A percentile compares a stretch with the other conserved stretches of the same genome.
Evolutionary conservation across 2,329 filamentous ascomycete species (phyloP).

Genomic region (Colletotrichum eleusines): DNA sequence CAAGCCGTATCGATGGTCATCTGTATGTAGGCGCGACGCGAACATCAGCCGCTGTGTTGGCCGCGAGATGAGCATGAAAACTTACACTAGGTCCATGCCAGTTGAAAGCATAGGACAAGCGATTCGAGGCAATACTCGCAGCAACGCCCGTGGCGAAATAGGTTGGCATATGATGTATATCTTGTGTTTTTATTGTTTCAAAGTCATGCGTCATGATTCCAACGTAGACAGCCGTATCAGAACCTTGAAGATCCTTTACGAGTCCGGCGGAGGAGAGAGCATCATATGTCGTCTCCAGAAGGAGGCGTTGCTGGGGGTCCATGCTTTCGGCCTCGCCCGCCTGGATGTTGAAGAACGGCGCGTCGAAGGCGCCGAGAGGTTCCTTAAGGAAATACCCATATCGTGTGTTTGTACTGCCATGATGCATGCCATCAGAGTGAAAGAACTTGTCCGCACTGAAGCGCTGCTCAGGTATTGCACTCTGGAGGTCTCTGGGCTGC

Average conservation of each 20-base stretch:
- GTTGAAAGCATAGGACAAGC: slow-evolving; percentile 56
- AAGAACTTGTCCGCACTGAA: slow-evolving; percentile 20
- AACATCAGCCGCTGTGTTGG: neutral
- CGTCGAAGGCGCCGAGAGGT: slow-evolving; percentile 44
- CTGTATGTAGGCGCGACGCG: slow-evolving; percentile 25
- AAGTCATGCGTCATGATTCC: slow-evolving; percentile 47
- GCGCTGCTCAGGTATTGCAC: slow-evolving; percentile 13
- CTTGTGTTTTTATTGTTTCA: slow-evolving; percentile 40
- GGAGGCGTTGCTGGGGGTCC: slow-evolving; percentile 51
- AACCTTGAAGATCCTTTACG: slow-evolving; percentile 26
- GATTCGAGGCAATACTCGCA: slow-evolving; percentile 53
- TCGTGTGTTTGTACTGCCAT: slow-evolving; percentile 43
- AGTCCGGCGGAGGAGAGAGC: slow-evolving; percentile 45
- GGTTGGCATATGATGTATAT: slow-evolving; percentile 44
- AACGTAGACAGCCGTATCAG: slow-evolving; percentile 31
- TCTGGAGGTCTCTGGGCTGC: slow-evolving; percentile 34
- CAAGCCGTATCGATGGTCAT: slow-evolving; percentile 60
- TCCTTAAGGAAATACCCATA: slow-evolving; percentile 44
- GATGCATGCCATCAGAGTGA: slow-evolving; percentile 20
- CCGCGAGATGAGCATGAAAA: neutral
- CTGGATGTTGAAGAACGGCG: slow-evolving; percentile 48
- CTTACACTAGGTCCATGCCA: slow-evolving; percentile 53
- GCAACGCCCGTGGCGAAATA: slow-evolving; percentile 51
- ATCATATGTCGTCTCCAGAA: slow-evolving; percentile 53
- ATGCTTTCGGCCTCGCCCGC: slow-evolving; percentile 47